A percentile compares a stretch with the other conserved stretches of the same genome.
Evolutionary conservation across 305 asterid genomes (phyloP).

Genomic region (Fraxinus ornus): DNA sequence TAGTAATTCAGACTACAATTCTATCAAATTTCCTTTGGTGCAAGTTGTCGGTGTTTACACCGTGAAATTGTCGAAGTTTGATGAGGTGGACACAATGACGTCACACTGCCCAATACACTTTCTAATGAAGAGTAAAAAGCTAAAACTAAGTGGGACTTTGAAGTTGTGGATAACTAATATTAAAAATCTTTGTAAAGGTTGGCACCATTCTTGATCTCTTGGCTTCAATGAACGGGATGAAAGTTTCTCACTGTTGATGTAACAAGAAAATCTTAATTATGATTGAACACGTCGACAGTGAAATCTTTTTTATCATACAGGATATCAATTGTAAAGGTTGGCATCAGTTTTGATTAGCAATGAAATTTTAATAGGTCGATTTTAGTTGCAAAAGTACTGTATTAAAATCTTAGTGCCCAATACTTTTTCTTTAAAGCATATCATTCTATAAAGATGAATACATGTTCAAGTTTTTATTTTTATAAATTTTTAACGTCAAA

Average conservation of each 20-base stretch:
- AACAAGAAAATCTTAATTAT: no score
- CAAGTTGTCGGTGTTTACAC: neutral
- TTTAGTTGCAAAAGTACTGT: neutral
- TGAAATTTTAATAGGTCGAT: neutral
- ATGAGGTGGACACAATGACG: neutral
- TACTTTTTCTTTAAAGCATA: neutral
- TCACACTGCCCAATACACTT: neutral
- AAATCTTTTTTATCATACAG: neutral
- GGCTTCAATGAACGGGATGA: neutral
- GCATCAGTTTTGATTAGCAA: neutral
- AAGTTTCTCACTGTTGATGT: no score
- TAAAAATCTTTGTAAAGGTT: neutral
- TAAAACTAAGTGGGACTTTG: neutral
- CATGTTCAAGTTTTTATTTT: neutral
- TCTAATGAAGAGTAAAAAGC: neutral
- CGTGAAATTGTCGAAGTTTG: neutral
- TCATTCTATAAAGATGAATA: neutral
- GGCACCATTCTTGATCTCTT: neutral
- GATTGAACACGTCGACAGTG: neutral
- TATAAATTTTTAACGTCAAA: neutral
- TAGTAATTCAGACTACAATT: neutral
- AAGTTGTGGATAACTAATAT: neutral
- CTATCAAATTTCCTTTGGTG: neutral
- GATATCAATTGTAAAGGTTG: neutral
- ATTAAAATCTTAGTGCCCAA: neutral